Conservation (phyloP, 2,329 filamentous ascomycete genomes). For the Thelonectria blattea region DNA sequence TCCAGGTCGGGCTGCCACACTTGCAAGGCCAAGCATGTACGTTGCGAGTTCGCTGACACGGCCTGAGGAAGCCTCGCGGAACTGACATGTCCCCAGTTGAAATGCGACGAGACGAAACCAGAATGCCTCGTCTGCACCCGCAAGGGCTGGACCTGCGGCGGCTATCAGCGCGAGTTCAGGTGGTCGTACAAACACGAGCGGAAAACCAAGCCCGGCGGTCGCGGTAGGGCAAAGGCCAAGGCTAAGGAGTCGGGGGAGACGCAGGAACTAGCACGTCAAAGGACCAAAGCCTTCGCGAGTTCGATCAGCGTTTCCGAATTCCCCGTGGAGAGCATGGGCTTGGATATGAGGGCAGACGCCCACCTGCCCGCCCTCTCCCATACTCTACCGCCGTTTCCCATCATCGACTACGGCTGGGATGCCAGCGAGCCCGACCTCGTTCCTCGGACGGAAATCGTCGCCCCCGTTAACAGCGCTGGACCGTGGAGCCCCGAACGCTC, state of each 20-base stretch:
- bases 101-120: slow-evolving; percentile 24
- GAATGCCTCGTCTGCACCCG: slow-evolving; percentile 18
- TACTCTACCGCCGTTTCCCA: background rate
- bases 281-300: background rate
- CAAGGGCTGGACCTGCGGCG: slow-evolving; percentile 20
- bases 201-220: slow-evolving; percentile 7
- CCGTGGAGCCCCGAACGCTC: slow-evolving; percentile 2
- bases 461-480: background rate
- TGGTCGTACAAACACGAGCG: slow-evolving; percentile 22
- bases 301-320: slow-evolving; percentile 10
- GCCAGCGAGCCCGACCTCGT: background rate
- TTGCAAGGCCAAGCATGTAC: slow-evolving; percentile 22
- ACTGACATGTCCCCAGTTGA: slow-evolving; percentile 7
- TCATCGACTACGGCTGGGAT: slow-evolving; percentile 15
- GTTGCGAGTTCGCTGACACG: background rate
- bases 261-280: slow-evolving; percentile 1
- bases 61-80: background rate
- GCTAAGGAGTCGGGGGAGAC: background rate
- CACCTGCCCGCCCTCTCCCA: slow-evolving; percentile 1
- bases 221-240: slow-evolving; percentile 5
- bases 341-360: background rate
- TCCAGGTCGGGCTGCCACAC: slow-evolving; percentile 22
- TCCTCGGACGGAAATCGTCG: background rate
- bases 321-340: background rate
- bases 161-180: slow-evolving; percentile 18